Evolutionary conservation across 2,329 filamentous ascomycete species (phyloP).

Genomic region (Pseudogymnoascus sp.): DNA sequence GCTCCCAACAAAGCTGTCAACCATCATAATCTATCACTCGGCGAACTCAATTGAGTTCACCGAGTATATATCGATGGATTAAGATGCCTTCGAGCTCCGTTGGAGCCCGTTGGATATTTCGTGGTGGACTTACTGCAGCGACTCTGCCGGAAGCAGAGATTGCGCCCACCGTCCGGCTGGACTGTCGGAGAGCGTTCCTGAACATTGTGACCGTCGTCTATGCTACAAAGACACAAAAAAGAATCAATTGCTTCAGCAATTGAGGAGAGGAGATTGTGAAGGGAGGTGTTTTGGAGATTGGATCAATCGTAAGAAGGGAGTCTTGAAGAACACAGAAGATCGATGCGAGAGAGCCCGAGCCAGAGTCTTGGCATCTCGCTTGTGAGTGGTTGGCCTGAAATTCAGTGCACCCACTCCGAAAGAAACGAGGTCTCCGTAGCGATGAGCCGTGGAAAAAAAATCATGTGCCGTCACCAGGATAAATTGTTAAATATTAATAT

Average conservation of each 20-base stretch:
- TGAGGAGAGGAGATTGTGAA: conserved; percentile 52
- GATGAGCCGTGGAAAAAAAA: conserved; percentile 3
- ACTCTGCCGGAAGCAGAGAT: conserved; percentile 87
- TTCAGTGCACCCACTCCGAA: conserved; percentile 1
- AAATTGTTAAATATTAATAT: neutral
- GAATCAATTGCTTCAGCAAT: conserved; percentile 59
- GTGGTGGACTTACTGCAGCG: conserved; percentile 75
- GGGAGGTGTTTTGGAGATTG: conserved; percentile 26
- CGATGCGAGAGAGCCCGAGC: conserved; percentile 9
- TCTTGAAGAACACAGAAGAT: conserved; percentile 7
- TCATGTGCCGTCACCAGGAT: neutral
- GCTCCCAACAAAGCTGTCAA: conserved; percentile 32
- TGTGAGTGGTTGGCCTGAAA: conserved; percentile 9
- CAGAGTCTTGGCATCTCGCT: conserved; percentile 9
- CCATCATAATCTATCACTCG: conserved; percentile 26
- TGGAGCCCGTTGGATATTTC: conserved; percentile 30
- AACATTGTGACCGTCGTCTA: conserved; percentile 68
- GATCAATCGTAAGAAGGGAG: conserved; percentile 9
- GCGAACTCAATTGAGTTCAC: conserved; percentile 30
- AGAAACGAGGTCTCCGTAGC: conserved; percentile 5
- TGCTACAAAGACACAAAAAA: conserved; percentile 42
- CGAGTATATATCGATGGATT: conserved; percentile 30
- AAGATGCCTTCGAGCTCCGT: conserved; percentile 30
- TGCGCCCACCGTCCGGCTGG: conserved; percentile 87
- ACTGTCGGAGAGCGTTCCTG: conserved; percentile 96